These are phyloP conservation scores for Penicillium sp. DNA, from an alignment of 2,329 filamentous ascomycete genomes.

Conservation along the genomic window DNA sequence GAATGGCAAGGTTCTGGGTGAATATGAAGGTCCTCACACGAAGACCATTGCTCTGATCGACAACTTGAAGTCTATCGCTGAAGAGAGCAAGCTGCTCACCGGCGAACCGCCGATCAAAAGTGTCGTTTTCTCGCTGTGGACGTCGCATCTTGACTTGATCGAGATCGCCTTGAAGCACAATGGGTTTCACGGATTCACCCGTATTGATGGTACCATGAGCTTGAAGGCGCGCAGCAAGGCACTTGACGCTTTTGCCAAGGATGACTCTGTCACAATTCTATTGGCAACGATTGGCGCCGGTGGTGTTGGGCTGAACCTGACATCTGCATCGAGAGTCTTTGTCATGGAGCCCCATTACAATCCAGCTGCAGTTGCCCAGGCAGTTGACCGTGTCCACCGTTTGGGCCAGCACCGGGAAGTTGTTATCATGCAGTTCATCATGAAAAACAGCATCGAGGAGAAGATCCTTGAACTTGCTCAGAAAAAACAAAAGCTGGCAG, in stretches of 20 bases:
- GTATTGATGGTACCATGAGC: conserved; percentile 87
- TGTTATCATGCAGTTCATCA: conserved; percentile 80
- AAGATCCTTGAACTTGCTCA: conserved; percentile 84
- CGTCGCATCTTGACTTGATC: conserved; percentile 86
- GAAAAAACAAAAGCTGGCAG: conserved; percentile 88
- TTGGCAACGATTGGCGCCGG: conserved; percentile 90
- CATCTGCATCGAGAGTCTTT: conserved; percentile 77
- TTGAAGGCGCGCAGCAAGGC: conserved; percentile 67
- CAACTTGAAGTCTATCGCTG: conserved; percentile 62
- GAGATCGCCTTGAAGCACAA: conserved; percentile 65
- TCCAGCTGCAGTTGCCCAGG: conserved; percentile 88
- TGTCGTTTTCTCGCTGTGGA: conserved; percentile 96
- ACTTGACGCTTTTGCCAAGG: conserved; percentile 70
- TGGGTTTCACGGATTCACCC: conserved; percentile 54
- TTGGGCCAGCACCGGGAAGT: conserved; percentile 87
- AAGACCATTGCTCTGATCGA: conserved; percentile 79
- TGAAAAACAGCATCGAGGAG: conserved; percentile 86
- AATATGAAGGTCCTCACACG: conserved; percentile 80
- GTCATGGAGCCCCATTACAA: conserved; percentile 99
- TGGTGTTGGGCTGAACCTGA: conserved; percentile 85
- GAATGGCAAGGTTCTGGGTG: conserved; percentile 55
- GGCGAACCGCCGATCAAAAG: conserved; percentile 76
- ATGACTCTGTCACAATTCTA: conserved; percentile 67
- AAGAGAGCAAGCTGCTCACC: conserved; percentile 47
- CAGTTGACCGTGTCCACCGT: conserved; percentile 86